Base-by-base conservation (phyloP, 768 basidiomycete species). In the Mycena albidolilacea region DNA sequence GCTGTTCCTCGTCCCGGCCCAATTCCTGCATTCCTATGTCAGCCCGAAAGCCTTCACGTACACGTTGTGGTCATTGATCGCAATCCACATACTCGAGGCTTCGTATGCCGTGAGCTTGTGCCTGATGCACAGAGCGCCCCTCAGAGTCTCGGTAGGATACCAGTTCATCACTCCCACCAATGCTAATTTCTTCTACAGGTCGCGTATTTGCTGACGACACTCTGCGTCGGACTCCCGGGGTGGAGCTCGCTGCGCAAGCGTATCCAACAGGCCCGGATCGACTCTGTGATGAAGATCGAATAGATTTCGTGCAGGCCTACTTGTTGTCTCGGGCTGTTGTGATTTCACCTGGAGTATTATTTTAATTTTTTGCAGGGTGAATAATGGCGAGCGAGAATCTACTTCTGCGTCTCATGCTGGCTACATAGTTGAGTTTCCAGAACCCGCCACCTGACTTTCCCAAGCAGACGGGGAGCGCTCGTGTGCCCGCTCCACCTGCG, bases 251-350 rank as follows among this genome's bases (percentile, higher is more conserved):
- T 95, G 75, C 83, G 88, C 66, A 86, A 81, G 74, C 87, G 88
- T 6, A 60, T 60, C 10, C 39, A 41, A 41, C 21, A 17, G 38
- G 87, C 94, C 15, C 87, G 93, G 3, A 95, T 95, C 48, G 90
- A 93, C 67, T 94, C 93, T 23, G 92, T 95, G 7, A 91, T 93
- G 91, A 95, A 95, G 80, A 88, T 87, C 11, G 83, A 93, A 78
- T 92, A 77, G 38, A 48, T 43, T 43, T 43, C 30, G 30, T 30
- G 4, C 30, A 30, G 30, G 30, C 30, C 30, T 30, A 30, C 30
- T 30, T 30, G 4, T 30, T 30, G 30, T 30, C 30, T 30, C 30
- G 30, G 30, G 30, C 30, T 30, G 30, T 30, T 30, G 30, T 30
- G 30, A 30, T 30, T 30, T 30, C 30, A 30, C 30, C 30, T 30